A percentile compares a stretch with the other conserved stretches of the same genome.
These are phyloP conservation scores for Leccinellum rugosiceps DNA, from an alignment of 768 basidiomycete species.

Conservation along the genomic window DNA sequence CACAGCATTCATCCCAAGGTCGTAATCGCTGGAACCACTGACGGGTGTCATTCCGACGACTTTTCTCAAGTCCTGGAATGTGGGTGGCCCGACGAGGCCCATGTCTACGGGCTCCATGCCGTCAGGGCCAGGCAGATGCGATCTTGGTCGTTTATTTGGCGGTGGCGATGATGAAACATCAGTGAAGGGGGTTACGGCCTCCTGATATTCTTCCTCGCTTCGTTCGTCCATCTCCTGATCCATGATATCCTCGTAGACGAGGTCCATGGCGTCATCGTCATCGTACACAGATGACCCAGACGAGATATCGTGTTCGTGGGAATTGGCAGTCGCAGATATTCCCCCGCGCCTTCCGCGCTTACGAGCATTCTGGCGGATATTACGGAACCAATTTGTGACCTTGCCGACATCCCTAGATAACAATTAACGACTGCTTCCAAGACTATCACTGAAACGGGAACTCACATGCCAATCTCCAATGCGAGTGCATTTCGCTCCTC, in stretches of 20 bases:
- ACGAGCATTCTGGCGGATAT: constrained; percentile 76
- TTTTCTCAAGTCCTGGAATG: constrained; percentile 51
- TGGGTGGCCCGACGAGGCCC: constrained; percentile 38
- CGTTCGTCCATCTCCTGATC: constrained; percentile 48
- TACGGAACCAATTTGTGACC: constrained; percentile 88
- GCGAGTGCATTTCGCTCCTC: constrained; percentile 76
- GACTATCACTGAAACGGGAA: constrained; percentile 7
- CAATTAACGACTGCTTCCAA: constrained; percentile 10
- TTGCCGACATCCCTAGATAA: constrained; percentile 68
- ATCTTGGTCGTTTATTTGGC: constrained; percentile 29
- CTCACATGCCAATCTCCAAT: constrained; percentile 73
- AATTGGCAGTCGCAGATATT: constrained; percentile 30
- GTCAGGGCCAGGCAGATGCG: constrained; percentile 31
- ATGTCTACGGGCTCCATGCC: constrained; percentile 32
- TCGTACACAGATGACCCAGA: constrained; percentile 50
- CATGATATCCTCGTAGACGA: constrained; percentile 41
- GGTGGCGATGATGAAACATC: constrained; percentile 43
- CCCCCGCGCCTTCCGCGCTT: constrained; percentile 59
- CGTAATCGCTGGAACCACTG: constrained; percentile 23
- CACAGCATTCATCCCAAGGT: constrained; percentile 25
- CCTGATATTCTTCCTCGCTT: constrained; percentile 72
- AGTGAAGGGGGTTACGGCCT: constrained; percentile 71
- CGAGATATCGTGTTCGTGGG: constrained; percentile 48
- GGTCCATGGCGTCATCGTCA: constrained; percentile 48
- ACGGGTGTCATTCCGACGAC: constrained; percentile 26